Evolutionary conservation across 495 filamentous ascomycete genomes (phyloP).

Genomic region (Durotheca rogersii): DNA sequence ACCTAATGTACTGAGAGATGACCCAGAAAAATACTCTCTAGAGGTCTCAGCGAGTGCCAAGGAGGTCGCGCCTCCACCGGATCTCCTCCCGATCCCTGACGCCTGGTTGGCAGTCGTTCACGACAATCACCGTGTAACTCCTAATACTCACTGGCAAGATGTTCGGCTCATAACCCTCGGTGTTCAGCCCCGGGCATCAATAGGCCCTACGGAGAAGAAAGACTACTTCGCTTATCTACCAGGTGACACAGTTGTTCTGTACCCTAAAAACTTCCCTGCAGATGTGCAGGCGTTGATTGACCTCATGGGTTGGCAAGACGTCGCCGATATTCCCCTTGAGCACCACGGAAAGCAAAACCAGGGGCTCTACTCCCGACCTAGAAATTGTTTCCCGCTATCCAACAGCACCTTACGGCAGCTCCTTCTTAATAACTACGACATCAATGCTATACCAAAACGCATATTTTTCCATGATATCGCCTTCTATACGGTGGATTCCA

Average conservation of each 20-base stretch:
- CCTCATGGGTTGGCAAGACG: conserved; percentile 70
- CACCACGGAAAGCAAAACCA: conserved; percentile 46
- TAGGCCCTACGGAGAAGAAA: conserved; percentile 20
- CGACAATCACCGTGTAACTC: conserved; percentile 72
- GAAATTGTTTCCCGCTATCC: conserved; percentile 36
- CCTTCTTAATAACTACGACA: conserved; percentile 78
- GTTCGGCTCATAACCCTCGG: conserved; percentile 73
- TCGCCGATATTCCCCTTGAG: conserved; percentile 61
- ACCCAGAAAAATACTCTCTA: conserved; percentile 38
- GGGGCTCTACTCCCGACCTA: conserved; percentile 25
- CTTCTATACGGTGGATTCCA: conserved; percentile 67
- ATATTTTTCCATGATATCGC: conserved; percentile 77
- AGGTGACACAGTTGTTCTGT: conserved; percentile 75
- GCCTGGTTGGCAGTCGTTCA: conserved; percentile 45
- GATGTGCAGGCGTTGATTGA: conserved; percentile 75
- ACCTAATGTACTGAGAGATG: conserved; percentile 38
- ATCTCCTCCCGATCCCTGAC: conserved; percentile 58
- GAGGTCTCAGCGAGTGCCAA: conserved; percentile 3
- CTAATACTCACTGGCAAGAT: conserved; percentile 85
- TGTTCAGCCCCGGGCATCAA: conserved; percentile 39
- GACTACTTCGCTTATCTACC: conserved; percentile 52
- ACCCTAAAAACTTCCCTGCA: conserved; percentile 78
- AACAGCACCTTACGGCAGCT: conserved; percentile 71
- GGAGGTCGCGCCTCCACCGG: conserved; percentile 35
- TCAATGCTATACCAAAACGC: conserved; percentile 84